Conservation (phyloP, 768 basidiomycete genomes). For the Dendrothele bispora region DNA sequence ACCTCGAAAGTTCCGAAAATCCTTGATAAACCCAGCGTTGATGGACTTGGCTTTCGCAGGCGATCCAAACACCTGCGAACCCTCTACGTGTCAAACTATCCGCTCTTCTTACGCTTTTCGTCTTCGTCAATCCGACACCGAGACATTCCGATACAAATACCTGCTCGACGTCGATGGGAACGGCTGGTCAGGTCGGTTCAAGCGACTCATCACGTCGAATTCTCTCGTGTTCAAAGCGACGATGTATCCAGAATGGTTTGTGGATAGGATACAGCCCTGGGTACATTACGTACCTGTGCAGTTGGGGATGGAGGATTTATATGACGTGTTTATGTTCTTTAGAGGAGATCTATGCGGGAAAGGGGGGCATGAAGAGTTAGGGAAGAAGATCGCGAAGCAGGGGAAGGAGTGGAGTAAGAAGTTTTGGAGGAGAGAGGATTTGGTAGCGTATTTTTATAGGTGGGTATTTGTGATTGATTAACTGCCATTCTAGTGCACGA, state of each 20-base stretch:
- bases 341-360: constrained; percentile 54
- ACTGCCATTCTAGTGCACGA: no score
- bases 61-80: constrained; percentile 39
- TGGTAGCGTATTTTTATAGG: constrained; percentile 61
- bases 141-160: constrained; percentile 58
- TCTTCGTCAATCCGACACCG: constrained; percentile 32
- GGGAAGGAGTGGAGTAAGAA: constrained; percentile 57
- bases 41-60: constrained; percentile 56
- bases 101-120: constrained; percentile 47
- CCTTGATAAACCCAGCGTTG: constrained; percentile 42
- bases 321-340: constrained; percentile 74
- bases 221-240: constrained; percentile 64
- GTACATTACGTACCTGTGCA: constrained; percentile 74
- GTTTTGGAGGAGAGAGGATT: constrained; percentile 62
- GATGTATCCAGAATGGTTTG: constrained; percentile 67
- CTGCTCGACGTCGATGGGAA: constrained; percentile 60
- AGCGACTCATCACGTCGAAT: constrained; percentile 57
- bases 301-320: constrained; percentile 60
- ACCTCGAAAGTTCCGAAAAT: constrained; percentile 26
- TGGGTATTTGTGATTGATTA: constrained; percentile 23
- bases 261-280: constrained; percentile 58
- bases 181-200: constrained; percentile 66
- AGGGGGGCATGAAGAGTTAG: constrained; percentile 58
- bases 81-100: constrained; percentile 41
- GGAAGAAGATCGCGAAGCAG: constrained; percentile 51